A percentile compares a stretch with the other conserved stretches of the same genome.
Evolutionary conservation across 2,329 filamentous ascomycete genomes (phyloP).

Genomic region (Alternaria gaisen): DNA sequence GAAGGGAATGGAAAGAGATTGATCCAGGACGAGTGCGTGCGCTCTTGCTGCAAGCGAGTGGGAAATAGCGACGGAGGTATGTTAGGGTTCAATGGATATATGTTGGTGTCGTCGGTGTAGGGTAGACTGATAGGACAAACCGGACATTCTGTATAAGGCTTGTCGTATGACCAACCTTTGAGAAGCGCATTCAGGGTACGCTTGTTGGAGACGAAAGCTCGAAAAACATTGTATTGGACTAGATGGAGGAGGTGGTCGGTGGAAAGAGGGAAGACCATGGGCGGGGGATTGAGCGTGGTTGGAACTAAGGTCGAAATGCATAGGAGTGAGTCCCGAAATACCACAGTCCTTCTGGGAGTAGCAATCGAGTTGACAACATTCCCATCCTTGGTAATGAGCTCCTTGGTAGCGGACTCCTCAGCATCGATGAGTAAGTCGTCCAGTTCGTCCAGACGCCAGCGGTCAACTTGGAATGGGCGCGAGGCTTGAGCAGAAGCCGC

Average conservation of each 20-base stretch:
- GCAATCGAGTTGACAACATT: not conserved
- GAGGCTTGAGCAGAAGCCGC: not conserved
- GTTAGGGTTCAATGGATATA: conserved; percentile 18
- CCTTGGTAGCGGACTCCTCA: not conserved
- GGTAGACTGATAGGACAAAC: conserved; percentile 13
- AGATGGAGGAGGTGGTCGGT: conserved; percentile 48
- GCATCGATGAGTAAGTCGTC: not conserved
- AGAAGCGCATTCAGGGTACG: conserved; percentile 30
- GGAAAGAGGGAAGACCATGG: conserved; percentile 11
- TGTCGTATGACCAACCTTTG: conserved; percentile 5
- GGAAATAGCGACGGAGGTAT: conserved; percentile 55
- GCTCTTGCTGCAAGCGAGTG: conserved; percentile 57
- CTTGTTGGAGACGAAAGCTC: conserved; percentile 48
- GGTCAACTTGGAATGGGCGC: conserved; percentile 5
- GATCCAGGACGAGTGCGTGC: conserved; percentile 64
- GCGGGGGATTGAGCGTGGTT: conserved; percentile 3
- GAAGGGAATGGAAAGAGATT: conserved; percentile 66
- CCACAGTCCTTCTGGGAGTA: not conserved
- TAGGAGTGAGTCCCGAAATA: not conserved
- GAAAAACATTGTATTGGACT: conserved; percentile 52
- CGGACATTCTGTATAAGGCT: not conserved
- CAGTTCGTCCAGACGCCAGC: conserved; percentile 7
- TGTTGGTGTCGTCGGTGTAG: conserved; percentile 11
- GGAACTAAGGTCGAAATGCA: not conserved
- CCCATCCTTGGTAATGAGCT: not conserved